Evolutionary conservation across 208 protist genomes (phyloP).

Genomic region (Trypanosoma melophagium): DNA sequence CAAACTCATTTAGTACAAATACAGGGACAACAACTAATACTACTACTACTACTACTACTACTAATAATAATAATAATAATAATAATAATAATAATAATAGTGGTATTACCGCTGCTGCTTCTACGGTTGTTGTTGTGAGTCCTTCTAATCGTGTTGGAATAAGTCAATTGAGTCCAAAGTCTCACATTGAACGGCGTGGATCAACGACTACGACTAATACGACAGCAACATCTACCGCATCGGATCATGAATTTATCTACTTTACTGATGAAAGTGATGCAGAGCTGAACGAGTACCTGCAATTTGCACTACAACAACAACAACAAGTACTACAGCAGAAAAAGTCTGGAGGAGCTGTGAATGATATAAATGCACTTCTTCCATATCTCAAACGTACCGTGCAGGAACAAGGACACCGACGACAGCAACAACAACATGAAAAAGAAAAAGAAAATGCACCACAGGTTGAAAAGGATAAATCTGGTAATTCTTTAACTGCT

Average conservation of each 20-base stretch:
- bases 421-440: background rate
- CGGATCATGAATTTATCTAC: background rate
- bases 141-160: background rate
- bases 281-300: slow-evolving; percentile 13
- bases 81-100: too few relatives aligned
- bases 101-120: too few relatives aligned
- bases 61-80: too few relatives aligned
- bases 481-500: too few relatives aligned
- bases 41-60: too few relatives aligned
- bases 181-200: too few relatives aligned
- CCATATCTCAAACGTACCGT: too few relatives aligned
- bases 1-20: background rate
- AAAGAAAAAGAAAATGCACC: background rate
- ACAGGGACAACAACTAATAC: too few relatives aligned
- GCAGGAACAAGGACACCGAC: background rate
- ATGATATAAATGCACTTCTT: background rate
- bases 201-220: too few relatives aligned
- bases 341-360: background rate
- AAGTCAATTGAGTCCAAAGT: background rate
- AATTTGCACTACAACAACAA: slow-evolving; percentile 9
- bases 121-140: too few relatives aligned
- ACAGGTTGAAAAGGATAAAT: background rate
- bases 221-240: too few relatives aligned
- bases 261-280: background rate
- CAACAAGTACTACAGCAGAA: background rate